A percentile compares a stretch with the other conserved stretches of the same genome.
Evolutionary conservation across 116 monocot genomes (phyloP).

Genomic region (Thalassia testudinum): DNA sequence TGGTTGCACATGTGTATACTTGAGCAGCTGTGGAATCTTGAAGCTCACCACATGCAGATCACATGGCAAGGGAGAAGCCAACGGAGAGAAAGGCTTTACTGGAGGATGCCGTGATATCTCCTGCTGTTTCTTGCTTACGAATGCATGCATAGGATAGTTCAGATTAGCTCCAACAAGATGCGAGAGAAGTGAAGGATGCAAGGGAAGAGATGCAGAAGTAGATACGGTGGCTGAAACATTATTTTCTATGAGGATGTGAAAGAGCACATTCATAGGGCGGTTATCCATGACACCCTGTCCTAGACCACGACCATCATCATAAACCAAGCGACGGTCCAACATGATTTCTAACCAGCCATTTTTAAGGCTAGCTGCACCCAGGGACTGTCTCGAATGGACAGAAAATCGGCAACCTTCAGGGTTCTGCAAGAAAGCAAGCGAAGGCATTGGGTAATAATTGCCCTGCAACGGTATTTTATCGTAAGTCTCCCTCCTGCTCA

Average conservation of each 20-base stretch:
- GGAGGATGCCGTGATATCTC: slow-evolving; percentile 15
- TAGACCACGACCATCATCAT: slow-evolving; percentile 87
- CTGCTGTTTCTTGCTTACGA: slow-evolving; percentile 37
- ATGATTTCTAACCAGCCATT: slow-evolving; percentile 93
- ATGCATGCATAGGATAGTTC: slow-evolving; percentile 82
- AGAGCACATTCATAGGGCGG: slow-evolving; percentile 65
- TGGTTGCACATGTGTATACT: slow-evolving; percentile 19
- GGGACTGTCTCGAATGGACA: slow-evolving; percentile 78
- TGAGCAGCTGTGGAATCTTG: slow-evolving; percentile 61
- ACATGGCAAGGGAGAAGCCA: slow-evolving; percentile 63
- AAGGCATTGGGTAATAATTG: slow-evolving; percentile 96
- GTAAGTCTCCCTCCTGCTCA: slow-evolving; percentile 84
- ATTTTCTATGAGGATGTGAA: slow-evolving; percentile 56
- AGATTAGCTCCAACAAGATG: slow-evolving; percentile 65
- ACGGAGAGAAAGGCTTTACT: slow-evolving; percentile 45
- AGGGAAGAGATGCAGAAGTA: slow-evolving; percentile 6
- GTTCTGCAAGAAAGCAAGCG: slow-evolving; percentile 83
- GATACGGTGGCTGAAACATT: slow-evolving; percentile 46
- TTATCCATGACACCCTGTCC: slow-evolving; percentile 98
- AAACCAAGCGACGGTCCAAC: slow-evolving; percentile 68
- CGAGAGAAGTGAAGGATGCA: slow-evolving; percentile 82
- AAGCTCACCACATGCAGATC: slow-evolving; percentile 83
- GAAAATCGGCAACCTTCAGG: slow-evolving; percentile 55
- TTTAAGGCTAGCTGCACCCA: slow-evolving; percentile 81
- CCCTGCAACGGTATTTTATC: slow-evolving; percentile 94